A percentile compares a stretch with the other conserved stretches of the same genome.
Evolutionary conservation across 148 eudicot species (phyloP).

Genomic region (Vaccinium corymbosum): DNA sequence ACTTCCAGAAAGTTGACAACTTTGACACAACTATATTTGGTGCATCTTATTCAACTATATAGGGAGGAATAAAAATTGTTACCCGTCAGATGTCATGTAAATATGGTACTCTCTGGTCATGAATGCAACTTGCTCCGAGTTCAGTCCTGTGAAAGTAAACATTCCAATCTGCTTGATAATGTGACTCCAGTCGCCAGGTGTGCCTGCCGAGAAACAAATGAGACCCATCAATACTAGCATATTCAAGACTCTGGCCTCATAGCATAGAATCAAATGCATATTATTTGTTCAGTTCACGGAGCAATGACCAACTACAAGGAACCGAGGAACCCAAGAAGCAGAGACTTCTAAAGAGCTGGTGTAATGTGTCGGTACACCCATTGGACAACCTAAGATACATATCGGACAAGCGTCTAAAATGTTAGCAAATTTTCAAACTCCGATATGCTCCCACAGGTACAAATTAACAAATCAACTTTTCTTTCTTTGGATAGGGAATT

Average conservation of each 20-base stretch:
- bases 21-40: neutral
- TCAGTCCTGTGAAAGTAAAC: slow-evolving; percentile 96
- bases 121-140: slow-evolving; percentile 80
- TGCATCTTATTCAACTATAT: neutral
- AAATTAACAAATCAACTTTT: neutral
- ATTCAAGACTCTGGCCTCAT: neutral
- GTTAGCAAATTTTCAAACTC: neutral
- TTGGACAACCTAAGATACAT: neutral
- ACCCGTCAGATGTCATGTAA: slow-evolving; percentile 99
- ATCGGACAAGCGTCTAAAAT: neutral
- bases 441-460: neutral
- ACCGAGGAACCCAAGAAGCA: no score
- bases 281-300: neutral
- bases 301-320: neutral
- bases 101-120: slow-evolving; percentile 96
- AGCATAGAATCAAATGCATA: neutral
- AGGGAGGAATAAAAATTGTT: slow-evolving; percentile 17
- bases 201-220: slow-evolving; percentile 44
- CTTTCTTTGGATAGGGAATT: neutral
- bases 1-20: neutral
- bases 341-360: neutral
- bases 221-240: neutral
- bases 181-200: slow-evolving; percentile 99
- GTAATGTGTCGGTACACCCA: neutral
- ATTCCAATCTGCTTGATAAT: slow-evolving; percentile 97